Percentiles rank a stretch among this genome's conserved stretches.
These are phyloP conservation scores for Scedosporium apiospermum DNA, from an alignment of 2,329 filamentous ascomycete species.

Conservation along the genomic window DNA sequence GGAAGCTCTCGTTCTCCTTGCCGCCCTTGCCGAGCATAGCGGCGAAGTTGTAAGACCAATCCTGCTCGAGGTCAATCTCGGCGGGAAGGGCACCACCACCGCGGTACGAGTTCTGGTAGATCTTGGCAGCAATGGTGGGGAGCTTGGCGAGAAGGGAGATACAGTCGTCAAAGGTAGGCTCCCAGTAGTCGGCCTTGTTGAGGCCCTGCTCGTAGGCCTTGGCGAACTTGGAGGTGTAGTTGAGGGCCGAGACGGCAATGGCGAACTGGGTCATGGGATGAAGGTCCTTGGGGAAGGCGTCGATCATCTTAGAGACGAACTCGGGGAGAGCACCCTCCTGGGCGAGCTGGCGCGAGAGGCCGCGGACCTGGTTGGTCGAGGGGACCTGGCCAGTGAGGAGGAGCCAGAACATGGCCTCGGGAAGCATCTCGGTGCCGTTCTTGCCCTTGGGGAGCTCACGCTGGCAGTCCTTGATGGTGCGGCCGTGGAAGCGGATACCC, in stretches of 20 bases:
- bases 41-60: slow-evolving; percentile 99
- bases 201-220: slow-evolving; percentile 85
- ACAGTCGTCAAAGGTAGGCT: slow-evolving; percentile 91
- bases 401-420: slow-evolving; percentile 99
- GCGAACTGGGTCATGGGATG: slow-evolving; percentile 99
- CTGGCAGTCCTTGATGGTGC: slow-evolving; percentile 97
- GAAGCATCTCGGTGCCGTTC: slow-evolving; percentile 90
- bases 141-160: slow-evolving; percentile 93
- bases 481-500: slow-evolving; percentile 95
- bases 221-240: slow-evolving; percentile 88
- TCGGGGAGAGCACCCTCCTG: slow-evolving; percentile 74
- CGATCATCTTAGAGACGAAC: slow-evolving; percentile 80
- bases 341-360: slow-evolving; percentile 76
- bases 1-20: slow-evolving; percentile 83
- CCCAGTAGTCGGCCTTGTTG: slow-evolving; percentile 97
- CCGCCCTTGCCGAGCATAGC: slow-evolving; percentile 89
- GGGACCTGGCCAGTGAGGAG: slow-evolving; percentile 90
- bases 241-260: slow-evolving; percentile 89
- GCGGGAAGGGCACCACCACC: slow-evolving; percentile 65
- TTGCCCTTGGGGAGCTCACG: slow-evolving; percentile 86
- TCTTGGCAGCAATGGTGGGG: slow-evolving; percentile 91
- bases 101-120: slow-evolving; percentile 86
- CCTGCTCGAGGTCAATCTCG: slow-evolving; percentile 71
- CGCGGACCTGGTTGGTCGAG: slow-evolving; percentile 69
- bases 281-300: slow-evolving; percentile 78